Evolutionary conservation across 2,329 filamentous ascomycete species (phyloP).

Genomic region (Alternaria sp.): DNA sequence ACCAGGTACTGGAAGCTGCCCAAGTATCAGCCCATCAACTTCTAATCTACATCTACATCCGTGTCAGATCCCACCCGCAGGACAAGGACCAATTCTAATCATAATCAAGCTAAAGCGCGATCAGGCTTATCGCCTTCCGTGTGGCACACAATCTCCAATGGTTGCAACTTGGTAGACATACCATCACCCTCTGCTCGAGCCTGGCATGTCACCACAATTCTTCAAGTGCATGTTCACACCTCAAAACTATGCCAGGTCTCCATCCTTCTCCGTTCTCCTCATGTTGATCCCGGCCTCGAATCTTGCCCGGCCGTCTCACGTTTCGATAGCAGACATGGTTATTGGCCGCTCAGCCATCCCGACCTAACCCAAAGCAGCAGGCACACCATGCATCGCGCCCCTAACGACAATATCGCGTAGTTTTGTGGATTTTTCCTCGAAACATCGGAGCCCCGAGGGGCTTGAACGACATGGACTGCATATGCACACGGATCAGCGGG

Average conservation of each 20-base stretch:
- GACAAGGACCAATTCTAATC: not conserved
- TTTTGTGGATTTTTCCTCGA: not conserved
- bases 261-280: not conserved
- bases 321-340: conserved; percentile 9
- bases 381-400: conserved; percentile 5
- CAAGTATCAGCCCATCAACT: not conserved
- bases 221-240: not conserved
- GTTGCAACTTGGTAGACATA: not conserved
- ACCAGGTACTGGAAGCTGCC: not conserved
- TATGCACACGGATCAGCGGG: not conserved
- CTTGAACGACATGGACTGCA: not conserved
- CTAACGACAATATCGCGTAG: not conserved
- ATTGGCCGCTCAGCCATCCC: conserved; percentile 14
- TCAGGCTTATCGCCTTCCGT: not conserved
- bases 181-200: not conserved
- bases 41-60: not conserved
- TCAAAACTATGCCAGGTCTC: not conserved
- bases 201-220: not conserved
- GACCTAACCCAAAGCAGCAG: conserved; percentile 19
- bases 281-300: not conserved
- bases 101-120: not conserved
- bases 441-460: not conserved
- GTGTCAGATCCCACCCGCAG: not conserved
- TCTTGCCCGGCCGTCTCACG: conserved; percentile 23
- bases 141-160: not conserved